Conservation (phyloP, 176 grass and related monocot species). For the Aechmea fasciata region DNA sequence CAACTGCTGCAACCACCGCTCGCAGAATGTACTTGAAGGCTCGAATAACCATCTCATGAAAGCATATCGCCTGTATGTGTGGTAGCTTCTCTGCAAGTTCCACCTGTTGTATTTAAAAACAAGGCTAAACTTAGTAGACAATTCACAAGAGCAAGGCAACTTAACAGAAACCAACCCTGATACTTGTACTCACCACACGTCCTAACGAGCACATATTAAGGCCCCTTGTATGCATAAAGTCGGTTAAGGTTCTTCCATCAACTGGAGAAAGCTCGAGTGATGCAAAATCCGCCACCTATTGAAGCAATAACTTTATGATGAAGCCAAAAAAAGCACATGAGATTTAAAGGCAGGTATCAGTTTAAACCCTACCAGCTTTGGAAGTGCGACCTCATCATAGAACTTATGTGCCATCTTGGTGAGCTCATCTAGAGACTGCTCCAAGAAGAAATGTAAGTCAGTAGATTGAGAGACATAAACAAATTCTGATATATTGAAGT, state of each 20-base stretch:
- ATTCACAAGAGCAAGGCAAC: slow-evolving; percentile 4
- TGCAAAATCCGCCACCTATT: slow-evolving; percentile 95
- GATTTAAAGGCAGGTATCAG: slow-evolving; percentile 10
- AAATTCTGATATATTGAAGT: not conserved
- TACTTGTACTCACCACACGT: slow-evolving; percentile 47
- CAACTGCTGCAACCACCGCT: slow-evolving; percentile 81
- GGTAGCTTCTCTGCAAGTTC: slow-evolving; percentile 82
- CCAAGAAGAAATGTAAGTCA: slow-evolving; percentile 23
- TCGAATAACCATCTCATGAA: slow-evolving; percentile 98
- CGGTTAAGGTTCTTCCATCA: slow-evolving; percentile 93
- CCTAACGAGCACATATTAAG: slow-evolving; percentile 92
- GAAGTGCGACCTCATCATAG: slow-evolving; percentile 88
- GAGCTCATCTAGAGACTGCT: slow-evolving; percentile 77
- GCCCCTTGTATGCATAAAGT: slow-evolving; percentile 98
- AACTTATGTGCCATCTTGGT: slow-evolving; percentile 76
- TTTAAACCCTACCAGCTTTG: slow-evolving; percentile 70
- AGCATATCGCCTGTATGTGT: slow-evolving; percentile 98
- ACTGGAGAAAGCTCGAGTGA: slow-evolving; percentile 99
- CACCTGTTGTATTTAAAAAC: slow-evolving; percentile 52
- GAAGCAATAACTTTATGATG: not conserved
- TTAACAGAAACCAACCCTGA: slow-evolving; percentile 11
- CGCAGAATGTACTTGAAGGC: slow-evolving; percentile 82
- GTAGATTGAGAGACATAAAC: not conserved
- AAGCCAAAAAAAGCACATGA: not conserved
- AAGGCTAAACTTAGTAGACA: not conserved